Evolutionary conservation across 108 stramenopile species (phyloP), one percentile per base, ranked within the genome.

Genomic region (Nitzschia palea): DNA sequence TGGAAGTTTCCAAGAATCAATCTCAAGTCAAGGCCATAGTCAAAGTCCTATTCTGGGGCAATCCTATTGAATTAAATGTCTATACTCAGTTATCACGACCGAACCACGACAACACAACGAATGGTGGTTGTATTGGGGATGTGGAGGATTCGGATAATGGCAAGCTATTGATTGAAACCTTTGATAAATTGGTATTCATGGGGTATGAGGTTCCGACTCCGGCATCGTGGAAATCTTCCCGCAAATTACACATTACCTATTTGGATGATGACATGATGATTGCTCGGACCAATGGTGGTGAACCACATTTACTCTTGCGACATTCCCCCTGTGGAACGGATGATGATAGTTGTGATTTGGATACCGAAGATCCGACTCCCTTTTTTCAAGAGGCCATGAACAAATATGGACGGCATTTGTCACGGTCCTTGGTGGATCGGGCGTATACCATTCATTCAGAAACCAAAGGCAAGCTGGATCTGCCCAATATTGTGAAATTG

Each of bases 191-290:
- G 47, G 9, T 10, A 5, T 48, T 48, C 4, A 48, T 48, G 47
- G 47, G 47, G 5, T 12, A 20, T 4, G 47, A 48, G 22, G 22
- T 48, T 4, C 47, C 47, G 15, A 48, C 47, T 20, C 47, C 47
- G 18, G 17, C 15, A n/a, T 18, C 9, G 8, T 48, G 47, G 47
- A 48, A 48, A 18, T 48, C 47, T 4, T 18, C 17, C 4, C 47
- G 47, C 15, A 4, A 48, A 48, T 48, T 48, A 20, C 17, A 48
- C 15, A 48, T 48, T 48, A 18, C 47, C 47, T 48, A 48, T 48
- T 20, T 48, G 18, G 47, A 48, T 48, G 17, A 48, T 20, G 47
- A 48, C n/a, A 48, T 48, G 47, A 48, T 48, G 47, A 48, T 48
- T 48, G 47, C 47, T 8, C 47, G 47, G 18, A 48, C 47, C 8